Conservation (phyloP, 306 rosid species). For the Glycine soja region DNA sequence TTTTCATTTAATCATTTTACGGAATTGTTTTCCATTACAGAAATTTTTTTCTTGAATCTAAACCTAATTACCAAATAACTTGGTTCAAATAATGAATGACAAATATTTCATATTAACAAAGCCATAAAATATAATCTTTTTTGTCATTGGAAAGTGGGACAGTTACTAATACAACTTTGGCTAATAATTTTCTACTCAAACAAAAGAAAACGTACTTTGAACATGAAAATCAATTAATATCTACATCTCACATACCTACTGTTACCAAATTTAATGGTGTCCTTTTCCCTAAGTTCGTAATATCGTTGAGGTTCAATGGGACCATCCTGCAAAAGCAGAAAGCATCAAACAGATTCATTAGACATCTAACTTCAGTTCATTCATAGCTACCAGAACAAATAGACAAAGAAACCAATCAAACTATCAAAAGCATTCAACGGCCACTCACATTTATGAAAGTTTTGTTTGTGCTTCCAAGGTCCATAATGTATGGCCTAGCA, state of each 20-base stretch:
- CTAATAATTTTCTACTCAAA: background rate
- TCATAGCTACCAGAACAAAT: slow-evolving; percentile 28
- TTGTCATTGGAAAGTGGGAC: background rate
- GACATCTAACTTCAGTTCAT: slow-evolving; percentile 30
- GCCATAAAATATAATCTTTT: background rate
- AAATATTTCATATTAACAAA: background rate
- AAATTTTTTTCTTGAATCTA: background rate
- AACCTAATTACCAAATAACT: background rate
- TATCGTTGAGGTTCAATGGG: slow-evolving; percentile 95
- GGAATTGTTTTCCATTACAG: slow-evolving; percentile 1
- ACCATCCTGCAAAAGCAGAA: slow-evolving; percentile 69
- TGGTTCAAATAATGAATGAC: slow-evolving; percentile 10
- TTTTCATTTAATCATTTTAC: background rate
- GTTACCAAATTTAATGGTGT: slow-evolving; percentile 92
- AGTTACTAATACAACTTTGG: background rate
- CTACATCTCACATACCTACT: slow-evolving; percentile 72
- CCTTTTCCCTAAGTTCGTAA: slow-evolving; percentile 89
- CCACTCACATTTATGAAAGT: slow-evolving; percentile 86
- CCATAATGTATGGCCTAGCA: slow-evolving; percentile 93
- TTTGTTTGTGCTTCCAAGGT: slow-evolving; percentile 99
- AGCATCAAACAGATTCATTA: slow-evolving; percentile 29
- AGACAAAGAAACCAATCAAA: slow-evolving; percentile 10
- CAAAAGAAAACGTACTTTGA: slow-evolving; percentile 26
- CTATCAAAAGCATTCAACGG: slow-evolving; percentile 28
- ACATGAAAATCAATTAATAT: slow-evolving; percentile 34